Base-by-base conservation (phyloP, 2,329 filamentous ascomycete species). In the Epichloe sibirici region DNA sequence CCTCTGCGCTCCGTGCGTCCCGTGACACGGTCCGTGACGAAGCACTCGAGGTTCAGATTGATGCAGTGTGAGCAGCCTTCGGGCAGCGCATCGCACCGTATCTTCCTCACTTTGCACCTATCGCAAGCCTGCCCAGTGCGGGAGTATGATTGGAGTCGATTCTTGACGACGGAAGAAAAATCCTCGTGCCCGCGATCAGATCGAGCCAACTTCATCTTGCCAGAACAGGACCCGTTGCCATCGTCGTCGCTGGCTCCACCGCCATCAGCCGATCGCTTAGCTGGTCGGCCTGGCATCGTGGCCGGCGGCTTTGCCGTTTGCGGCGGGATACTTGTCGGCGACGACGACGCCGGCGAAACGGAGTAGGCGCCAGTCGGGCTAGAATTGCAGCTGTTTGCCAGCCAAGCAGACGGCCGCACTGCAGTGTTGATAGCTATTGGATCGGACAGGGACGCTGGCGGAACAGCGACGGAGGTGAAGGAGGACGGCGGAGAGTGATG, bases 21-120 rank as follows among this genome's bases (percentile, higher is more conserved):
- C 3, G 87, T 90, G 63, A 93, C 88, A 60, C 89, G 83, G 67
- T 95, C 89, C 53, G 89, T 95, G 51, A 90, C 90, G 69, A 81
- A 84, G 70, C 89, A 95, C 63, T 87, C 80, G 60, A 86, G 81
- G 57, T 81, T 82, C 64, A 87, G 86, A 67, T 85, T 82, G 60
- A 81, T 72, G 71, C 89, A 95, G 61, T 88, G 85, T 56, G 86
- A 88, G 70, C 89, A 95, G 57, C 88, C 89, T 58, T 87, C 84
- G 35, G 85, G 81, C 42, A 86, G 75, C 51, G 83, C 85, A 71
- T 94, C 89, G 74, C 89, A 94, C 64, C 87, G 82, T 61, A 94
- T 94, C 70, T 95, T 95, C 59, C 89, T 82, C 67, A 88, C 85
- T 78, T 91, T 93, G 76, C 89, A 94, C 52, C 89, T 78, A 69